A percentile compares a stretch with the other conserved stretches of the same genome.
These are phyloP conservation scores for Boletus reticuloceps DNA, from an alignment of 768 basidiomycete genomes.

Conservation along the genomic window DNA sequence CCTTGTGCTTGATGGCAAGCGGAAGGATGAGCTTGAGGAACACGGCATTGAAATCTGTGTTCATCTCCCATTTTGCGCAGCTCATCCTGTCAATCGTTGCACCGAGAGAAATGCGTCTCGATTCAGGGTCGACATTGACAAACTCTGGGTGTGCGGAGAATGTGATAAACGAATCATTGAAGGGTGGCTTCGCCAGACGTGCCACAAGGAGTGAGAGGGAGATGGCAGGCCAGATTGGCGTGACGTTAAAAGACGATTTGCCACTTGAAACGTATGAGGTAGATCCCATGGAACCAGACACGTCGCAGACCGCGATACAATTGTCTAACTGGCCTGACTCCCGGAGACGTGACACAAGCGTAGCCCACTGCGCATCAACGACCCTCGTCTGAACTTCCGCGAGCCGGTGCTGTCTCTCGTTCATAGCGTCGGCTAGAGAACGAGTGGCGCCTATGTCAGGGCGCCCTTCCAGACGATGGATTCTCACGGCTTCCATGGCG, in stretches of 20 bases:
- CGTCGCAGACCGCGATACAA: conserved; percentile 67
- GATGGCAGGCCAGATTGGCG: conserved; percentile 60
- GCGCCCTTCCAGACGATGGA: not conserved
- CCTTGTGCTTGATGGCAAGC: conserved; percentile 50
- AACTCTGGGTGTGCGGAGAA: conserved; percentile 55
- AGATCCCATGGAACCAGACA: conserved; percentile 69
- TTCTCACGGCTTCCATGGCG: conserved; percentile 36
- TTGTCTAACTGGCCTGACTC: conserved; percentile 58
- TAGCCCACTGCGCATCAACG: conserved; percentile 65
- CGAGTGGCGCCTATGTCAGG: not conserved
- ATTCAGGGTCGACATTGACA: conserved; percentile 44
- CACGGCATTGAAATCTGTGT: conserved; percentile 61
- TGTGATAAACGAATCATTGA: conserved; percentile 64
- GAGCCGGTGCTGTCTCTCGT: conserved; percentile 29
- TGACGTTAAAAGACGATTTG: conserved; percentile 10
- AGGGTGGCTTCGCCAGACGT: conserved; percentile 60
- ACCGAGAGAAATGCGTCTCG: conserved; percentile 27
- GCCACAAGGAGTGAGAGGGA: conserved; percentile 67
- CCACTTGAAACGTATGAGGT: not conserved
- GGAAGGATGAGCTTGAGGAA: conserved; percentile 63
- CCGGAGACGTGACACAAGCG: conserved; percentile 51
- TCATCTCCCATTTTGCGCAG: conserved; percentile 45
- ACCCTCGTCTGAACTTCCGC: conserved; percentile 41
- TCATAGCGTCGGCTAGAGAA: conserved; percentile 10
- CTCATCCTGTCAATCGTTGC: conserved; percentile 40